Conservation (phyloP, 148 eudicot genomes). For the Vaccinium corymbosum region DNA sequence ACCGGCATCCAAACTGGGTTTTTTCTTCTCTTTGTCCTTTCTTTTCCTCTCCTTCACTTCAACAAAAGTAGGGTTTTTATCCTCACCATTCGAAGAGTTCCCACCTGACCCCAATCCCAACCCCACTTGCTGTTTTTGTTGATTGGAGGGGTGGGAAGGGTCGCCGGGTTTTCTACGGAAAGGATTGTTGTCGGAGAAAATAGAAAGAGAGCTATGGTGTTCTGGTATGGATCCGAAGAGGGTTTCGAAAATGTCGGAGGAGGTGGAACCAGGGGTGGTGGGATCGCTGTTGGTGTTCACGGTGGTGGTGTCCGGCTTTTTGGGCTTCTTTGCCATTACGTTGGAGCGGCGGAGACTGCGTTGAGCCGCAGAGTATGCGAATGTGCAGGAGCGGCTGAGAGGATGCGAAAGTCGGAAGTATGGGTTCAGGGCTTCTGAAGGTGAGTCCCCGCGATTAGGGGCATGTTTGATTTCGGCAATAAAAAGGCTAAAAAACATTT, state of each 20-base stretch:
- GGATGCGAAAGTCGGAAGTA: background rate
- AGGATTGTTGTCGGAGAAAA: constrained; percentile 65
- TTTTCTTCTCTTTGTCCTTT: constrained; percentile 18
- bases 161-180: constrained; percentile 42
- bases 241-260: constrained; percentile 46
- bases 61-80: constrained; percentile 19
- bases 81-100: constrained; percentile 19
- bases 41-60: constrained; percentile 35
- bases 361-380: background rate
- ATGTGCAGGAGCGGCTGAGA: background rate
- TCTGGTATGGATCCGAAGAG: constrained; percentile 49
- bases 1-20: constrained; percentile 1
- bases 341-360: background rate
- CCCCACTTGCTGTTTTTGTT: background rate
- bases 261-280: constrained; percentile 3
- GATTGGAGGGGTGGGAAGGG: background rate
- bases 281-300: constrained; percentile 8
- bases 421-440: background rate
- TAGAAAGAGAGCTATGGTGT: constrained; percentile 23
- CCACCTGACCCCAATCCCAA: constrained; percentile 15
- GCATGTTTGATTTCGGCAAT: too few relatives aligned
- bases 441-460: background rate
- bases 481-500: too few relatives aligned
- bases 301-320: constrained; percentile 23
- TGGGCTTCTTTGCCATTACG: constrained; percentile 66